Percentiles rank a stretch among this genome's conserved stretches.
phyloP scores from a whole-genome alignment of 805 yeast species.

The Millerozyma acaciae region DNA sequence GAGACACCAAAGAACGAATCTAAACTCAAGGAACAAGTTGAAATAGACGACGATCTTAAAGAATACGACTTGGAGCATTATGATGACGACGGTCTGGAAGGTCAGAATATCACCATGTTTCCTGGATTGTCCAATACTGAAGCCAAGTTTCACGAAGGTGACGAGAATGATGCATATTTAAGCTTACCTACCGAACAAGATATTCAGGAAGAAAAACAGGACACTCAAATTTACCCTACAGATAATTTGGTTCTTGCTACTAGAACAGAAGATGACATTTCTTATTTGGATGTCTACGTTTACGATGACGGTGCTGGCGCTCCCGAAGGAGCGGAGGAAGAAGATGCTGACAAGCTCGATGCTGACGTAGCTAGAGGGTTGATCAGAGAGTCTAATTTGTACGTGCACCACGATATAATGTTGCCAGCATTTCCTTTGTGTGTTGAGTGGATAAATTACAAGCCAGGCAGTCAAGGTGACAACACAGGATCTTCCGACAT shows the following conservation, averaged over 20 bases:
- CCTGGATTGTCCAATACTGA: conserved; percentile 64
- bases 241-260: conserved; percentile 89
- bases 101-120: conserved; percentile 60
- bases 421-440: conserved; percentile 95
- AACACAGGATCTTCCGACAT: conserved; percentile 39
- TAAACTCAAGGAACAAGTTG: conserved; percentile 48
- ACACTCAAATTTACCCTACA: conserved; percentile 80
- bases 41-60: conserved; percentile 77
- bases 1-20: conserved; percentile 27
- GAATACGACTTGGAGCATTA: conserved; percentile 85
- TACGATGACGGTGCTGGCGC: conserved; percentile 93
- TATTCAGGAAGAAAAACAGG: conserved; percentile 70
- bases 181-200: conserved; percentile 63
- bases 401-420: conserved; percentile 96
- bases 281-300: conserved; percentile 87
- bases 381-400: conserved; percentile 69
- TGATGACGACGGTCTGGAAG: conserved; percentile 54
- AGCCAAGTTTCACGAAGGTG: conserved; percentile 51
- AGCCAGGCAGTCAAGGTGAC: conserved; percentile 46
- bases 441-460: conserved; percentile 88
- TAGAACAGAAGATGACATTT: conserved; percentile 93
- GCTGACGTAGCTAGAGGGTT: conserved; percentile 73
- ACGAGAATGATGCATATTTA: conserved; percentile 58
- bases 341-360: conserved; percentile 62
- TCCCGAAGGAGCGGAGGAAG: conserved; percentile 62